These are phyloP conservation scores for Candida arabinofermentans DNA, from an alignment of 805 yeast genomes.

Conservation along the genomic window DNA sequence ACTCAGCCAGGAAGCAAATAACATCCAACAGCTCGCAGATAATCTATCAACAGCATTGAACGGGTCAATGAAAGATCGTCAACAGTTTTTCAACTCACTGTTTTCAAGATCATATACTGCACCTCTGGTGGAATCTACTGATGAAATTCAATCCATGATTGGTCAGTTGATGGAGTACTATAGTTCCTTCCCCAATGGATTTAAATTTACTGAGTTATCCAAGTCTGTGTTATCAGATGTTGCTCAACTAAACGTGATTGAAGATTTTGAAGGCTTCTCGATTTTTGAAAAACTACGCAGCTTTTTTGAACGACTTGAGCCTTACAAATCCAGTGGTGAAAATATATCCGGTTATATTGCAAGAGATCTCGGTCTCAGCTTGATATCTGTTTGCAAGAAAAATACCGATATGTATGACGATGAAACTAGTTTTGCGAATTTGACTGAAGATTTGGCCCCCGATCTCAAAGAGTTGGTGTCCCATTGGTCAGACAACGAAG, in stretches of 20 bases:
- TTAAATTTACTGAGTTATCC: slow-evolving; percentile 11
- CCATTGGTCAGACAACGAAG: slow-evolving; percentile 16
- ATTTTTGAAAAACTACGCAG: slow-evolving; percentile 5
- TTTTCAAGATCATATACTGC: slow-evolving; percentile 2
- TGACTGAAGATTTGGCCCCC: slow-evolving; percentile 4
- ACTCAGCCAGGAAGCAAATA: slow-evolving; percentile 9
- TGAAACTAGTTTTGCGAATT: slow-evolving; percentile 3
- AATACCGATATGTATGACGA: not conserved
- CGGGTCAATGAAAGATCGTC: slow-evolving; percentile 4
- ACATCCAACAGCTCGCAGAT: slow-evolving; percentile 26
- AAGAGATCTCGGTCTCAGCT: slow-evolving; percentile 11
- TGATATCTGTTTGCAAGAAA: slow-evolving; percentile 4
- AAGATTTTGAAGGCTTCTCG: not conserved
- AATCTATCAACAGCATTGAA: slow-evolving; percentile 14
- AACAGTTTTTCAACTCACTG: slow-evolving; percentile 1
- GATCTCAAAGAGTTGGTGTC: slow-evolving; percentile 12
- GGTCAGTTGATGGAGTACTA: slow-evolving; percentile 28
- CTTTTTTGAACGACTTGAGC: slow-evolving; percentile 9
- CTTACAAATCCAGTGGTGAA: slow-evolving; percentile 2
- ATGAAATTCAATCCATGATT: slow-evolving; percentile 34
- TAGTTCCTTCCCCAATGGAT: slow-evolving; percentile 9
- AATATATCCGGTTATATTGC: slow-evolving; percentile 5
- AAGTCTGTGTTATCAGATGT: slow-evolving; percentile 10
- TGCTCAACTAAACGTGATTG: slow-evolving; percentile 1
- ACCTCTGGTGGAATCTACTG: slow-evolving; percentile 14